Base-by-base conservation (phyloP, 805 yeast species). In the Pachysolen tannophilus region DNA sequence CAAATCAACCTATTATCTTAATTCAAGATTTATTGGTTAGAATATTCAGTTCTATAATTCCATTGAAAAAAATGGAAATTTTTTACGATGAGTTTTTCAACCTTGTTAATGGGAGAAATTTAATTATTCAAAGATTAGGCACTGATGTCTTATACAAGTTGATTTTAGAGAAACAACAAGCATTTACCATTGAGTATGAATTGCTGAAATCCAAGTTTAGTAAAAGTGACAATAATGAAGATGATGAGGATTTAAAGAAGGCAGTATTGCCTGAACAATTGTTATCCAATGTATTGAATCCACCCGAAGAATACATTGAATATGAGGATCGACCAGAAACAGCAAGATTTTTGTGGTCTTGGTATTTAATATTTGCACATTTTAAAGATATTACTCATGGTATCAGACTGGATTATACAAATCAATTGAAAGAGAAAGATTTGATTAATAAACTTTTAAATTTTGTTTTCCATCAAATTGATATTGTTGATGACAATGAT, bases 341-440 rank as follows among this genome's bases (percentile, higher is more conserved):
- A 30, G 48, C 66, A 20, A 60, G 53, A 15, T 81, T 71, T 48
- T 44, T 81, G 23, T 79, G 83, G 78, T 60, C 75, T 37, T 87
- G 94, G 94, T 60, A 58, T 41, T 59, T 84, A 35, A 53, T 82
- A 0, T 65, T 82, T 42, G 60, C 58, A 20, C 76, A 76, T 52
- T 82, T 86, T 50, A 65, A 69, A 34, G 74, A 76, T 39, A 69
- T 82, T 5, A 74, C 92, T 1, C 75, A 74, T 43, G 69, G 72
- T 27, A 65, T 86, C 43, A 67, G 87, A 38, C 67, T 72, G 30
- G 61, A 66, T 28, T 82, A 81, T 46, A 68, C 79, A 24, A 63
- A 58, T 15, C 80, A 81, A 43, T 50, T 86, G 37, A 72, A 70
- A 19, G 43, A 37, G 3, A 49, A 55, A 6, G 69, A 64, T 20